Conservation (phyloP, 805 yeast species). For the Candida morakotiae region DNA sequence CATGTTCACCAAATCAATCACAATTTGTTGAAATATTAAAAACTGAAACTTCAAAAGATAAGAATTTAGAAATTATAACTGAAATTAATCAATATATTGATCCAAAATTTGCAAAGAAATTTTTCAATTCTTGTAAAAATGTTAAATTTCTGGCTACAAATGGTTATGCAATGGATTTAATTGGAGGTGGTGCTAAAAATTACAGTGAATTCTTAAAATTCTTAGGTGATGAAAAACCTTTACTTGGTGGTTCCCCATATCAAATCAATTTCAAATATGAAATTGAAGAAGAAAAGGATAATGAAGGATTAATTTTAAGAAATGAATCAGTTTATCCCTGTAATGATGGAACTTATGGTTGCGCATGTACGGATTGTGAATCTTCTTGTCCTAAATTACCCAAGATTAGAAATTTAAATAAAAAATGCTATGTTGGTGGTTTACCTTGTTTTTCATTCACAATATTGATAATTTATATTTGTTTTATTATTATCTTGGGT, state of each 20-base stretch:
- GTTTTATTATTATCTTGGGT: constrained; percentile 37
- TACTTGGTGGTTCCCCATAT: constrained; percentile 93
- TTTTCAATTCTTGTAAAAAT: constrained; percentile 82
- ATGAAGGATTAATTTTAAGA: constrained; percentile 18
- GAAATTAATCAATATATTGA: constrained; percentile 66
- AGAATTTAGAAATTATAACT: constrained; percentile 58
- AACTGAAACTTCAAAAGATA: constrained; percentile 44
- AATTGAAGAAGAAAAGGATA: constrained; percentile 8
- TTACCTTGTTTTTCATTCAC: constrained; percentile 73
- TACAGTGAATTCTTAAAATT: constrained; percentile 75
- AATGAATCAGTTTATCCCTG: constrained; percentile 45
- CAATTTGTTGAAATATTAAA: constrained; percentile 64
- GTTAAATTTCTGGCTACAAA: constrained; percentile 92
- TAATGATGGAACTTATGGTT: constrained; percentile 60
- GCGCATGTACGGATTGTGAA: constrained; percentile 91
- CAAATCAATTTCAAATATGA: constrained; percentile 76
- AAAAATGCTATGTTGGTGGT: constrained; percentile 51
- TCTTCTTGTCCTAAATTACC: constrained; percentile 71
- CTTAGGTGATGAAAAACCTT: constrained; percentile 90
- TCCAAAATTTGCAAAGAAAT: constrained; percentile 52
- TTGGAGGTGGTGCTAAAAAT: constrained; percentile 94
- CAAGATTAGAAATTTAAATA: constrained; percentile 30
- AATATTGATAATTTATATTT: constrained; percentile 48
- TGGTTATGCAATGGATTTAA: constrained; percentile 93
- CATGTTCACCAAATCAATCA: constrained; percentile 85